Evolutionary conservation across 768 basidiomycete species (phyloP), one percentile per base, ranked within the genome.

Genomic region (Tylopilus sp.): DNA sequence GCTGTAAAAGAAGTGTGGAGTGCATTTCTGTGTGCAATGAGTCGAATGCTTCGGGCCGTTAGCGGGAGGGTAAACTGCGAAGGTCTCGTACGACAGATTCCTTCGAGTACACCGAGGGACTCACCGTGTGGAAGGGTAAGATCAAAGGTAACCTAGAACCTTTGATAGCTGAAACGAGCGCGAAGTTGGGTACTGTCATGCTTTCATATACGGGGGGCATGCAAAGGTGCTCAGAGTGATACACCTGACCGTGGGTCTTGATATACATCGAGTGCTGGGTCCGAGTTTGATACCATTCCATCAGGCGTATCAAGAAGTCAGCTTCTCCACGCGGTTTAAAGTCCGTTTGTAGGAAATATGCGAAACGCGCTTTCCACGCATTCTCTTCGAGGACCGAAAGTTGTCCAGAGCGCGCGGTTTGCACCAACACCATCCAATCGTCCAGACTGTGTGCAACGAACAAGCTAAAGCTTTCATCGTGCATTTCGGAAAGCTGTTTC

Each of bases 121-220:
- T 51, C 48, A 77, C 76, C 22, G 76, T 76, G 45, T 79, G 75
- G 60, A 79, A 79, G 1, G 78, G 78, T 7, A 79, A 55, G 18
- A 79, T 73, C 23, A 72, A 68, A 2, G 75, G 75, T 7, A 75
- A 59, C 5, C 59, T 63, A 12, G 69, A 71, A 17, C 61, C 48
- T 46, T 61, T 61, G 36, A 73, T 60, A 40, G 56, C 46, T 21
- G 56, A 51, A 43, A 63, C 36, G 44, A 66, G 47, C 47, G 47
- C 36, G 28, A 59, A 55, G 40, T 54, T 40, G 47, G 61, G 64
- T n/a, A 59, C 57, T 9, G 41, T 40, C 44, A 41, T 47, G 38
- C 33, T 52, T 48, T 41, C 52, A 35, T 42, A 50, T n/a, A 46
- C 47, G 26, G 31, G 50, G 26, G 54, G 43, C 41, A 23, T 44